Conservation (phyloP, 805 yeast species). For the Tetrapisispora namnaoensis region DNA sequence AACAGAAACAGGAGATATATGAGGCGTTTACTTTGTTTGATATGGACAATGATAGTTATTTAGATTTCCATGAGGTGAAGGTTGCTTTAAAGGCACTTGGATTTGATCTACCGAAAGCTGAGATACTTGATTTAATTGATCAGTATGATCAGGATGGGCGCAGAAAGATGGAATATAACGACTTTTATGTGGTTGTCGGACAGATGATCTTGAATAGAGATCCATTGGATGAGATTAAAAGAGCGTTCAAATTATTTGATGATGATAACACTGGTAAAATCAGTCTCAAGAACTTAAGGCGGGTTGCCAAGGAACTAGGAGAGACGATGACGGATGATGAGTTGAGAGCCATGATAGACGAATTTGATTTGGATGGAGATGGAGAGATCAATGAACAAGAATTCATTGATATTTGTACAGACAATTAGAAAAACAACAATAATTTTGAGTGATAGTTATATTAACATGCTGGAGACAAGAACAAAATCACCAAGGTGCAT, state of each 20-base stretch:
- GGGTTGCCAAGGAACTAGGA: constrained; percentile 87
- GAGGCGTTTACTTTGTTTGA: constrained; percentile 91
- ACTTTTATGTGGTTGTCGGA: constrained; percentile 65
- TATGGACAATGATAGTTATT: constrained; percentile 79
- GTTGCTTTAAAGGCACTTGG: constrained; percentile 93
- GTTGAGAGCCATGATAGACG: constrained; percentile 92
- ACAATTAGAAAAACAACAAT: constrained; percentile 19
- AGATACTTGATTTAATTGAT: constrained; percentile 64
- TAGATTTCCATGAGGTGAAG: constrained; percentile 88
- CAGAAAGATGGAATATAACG: constrained; percentile 66
- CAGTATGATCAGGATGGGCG: constrained; percentile 74
- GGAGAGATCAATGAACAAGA: constrained; percentile 91
- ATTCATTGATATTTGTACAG: constrained; percentile 81
- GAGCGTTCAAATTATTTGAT: constrained; percentile 86
- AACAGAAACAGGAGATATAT: constrained; percentile 81
- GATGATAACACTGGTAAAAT: constrained; percentile 84
- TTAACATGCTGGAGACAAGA: neutral
- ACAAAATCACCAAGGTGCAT: too few species aligned
- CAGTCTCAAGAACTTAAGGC: constrained; percentile 66
- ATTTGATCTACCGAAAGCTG: constrained; percentile 69
- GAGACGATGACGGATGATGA: constrained; percentile 90
- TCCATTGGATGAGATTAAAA: constrained; percentile 81
- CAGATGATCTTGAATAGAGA: constrained; percentile 78
- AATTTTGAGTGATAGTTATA: neutral
- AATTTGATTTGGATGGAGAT: constrained; percentile 91